These are phyloP conservation scores for Apophysomyces trapeziformis DNA, from an alignment of 371 early-diverging fungal species.

Conservation along the genomic window DNA sequence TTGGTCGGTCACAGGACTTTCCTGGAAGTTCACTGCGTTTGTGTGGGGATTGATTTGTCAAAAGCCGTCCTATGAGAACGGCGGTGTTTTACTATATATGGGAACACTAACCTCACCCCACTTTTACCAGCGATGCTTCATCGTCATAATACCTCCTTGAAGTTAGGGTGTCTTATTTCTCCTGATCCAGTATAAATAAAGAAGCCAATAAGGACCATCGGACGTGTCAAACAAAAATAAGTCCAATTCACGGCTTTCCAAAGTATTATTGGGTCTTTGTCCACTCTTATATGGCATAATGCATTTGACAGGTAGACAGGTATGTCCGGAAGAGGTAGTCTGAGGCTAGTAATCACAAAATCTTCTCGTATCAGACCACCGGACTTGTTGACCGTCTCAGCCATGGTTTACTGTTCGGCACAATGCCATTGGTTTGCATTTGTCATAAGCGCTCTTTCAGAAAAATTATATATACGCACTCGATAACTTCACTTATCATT, in stretches of 20 bases:
- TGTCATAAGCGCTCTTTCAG: constrained; percentile 23
- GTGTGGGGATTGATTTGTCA: constrained; percentile 27
- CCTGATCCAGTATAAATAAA: no score
- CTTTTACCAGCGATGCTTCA: no score
- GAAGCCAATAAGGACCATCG: no score
- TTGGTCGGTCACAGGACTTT: constrained; percentile 10
- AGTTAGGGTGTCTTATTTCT: no score
- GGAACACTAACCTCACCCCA: constrained; percentile 16
- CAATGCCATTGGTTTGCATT: constrained; percentile 27
- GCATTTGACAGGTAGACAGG: not conserved
- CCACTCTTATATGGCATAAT: no score
- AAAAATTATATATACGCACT: constrained; percentile 25
- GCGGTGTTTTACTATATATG: constrained; percentile 8
- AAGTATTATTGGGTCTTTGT: no score
- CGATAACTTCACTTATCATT: constrained; percentile 12
- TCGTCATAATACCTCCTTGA: no score
- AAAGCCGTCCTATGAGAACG: constrained; percentile 30
- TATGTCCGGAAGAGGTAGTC: constrained; percentile 26
- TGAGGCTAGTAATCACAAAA: constrained; percentile 56
- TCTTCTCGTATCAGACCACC: constrained; percentile 4
- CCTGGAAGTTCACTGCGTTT: not conserved
- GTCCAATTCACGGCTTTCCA: no score
- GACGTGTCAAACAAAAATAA: no score
- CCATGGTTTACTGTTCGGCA: constrained; percentile 19
- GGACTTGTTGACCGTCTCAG: constrained; percentile 13